Conservation (phyloP, 108 stramenopile genomes). For the Ochromonas danica region DNA sequence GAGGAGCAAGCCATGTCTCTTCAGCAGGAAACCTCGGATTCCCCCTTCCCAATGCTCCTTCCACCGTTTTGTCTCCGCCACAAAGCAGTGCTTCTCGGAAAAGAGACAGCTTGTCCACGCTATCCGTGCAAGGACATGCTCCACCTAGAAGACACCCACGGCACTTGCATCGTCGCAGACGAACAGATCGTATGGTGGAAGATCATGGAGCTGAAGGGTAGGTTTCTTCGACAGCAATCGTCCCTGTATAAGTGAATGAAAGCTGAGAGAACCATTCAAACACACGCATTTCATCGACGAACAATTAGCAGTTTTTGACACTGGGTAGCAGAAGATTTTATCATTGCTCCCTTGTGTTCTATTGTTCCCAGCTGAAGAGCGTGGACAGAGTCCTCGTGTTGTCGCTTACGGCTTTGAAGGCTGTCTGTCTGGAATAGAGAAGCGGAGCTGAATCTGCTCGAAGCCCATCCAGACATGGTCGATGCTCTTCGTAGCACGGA, state of each 20-base stretch:
- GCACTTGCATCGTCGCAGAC: slow-evolving; percentile 13
- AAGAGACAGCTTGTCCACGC: slow-evolving; percentile 13
- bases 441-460: slow-evolving; percentile 13
- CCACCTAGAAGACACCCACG: slow-evolving; percentile 13
- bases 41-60: slow-evolving; percentile 9
- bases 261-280: slow-evolving; percentile 15
- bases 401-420: slow-evolving; percentile 13
- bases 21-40: too few relatives aligned
- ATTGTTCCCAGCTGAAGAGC: slow-evolving; percentile 14
- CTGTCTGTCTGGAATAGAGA: slow-evolving; percentile 15
- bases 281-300: slow-evolving; percentile 14
- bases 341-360: slow-evolving; percentile 15
- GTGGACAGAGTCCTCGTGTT: slow-evolving; percentile 13
- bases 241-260: slow-evolving; percentile 16
- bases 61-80: slow-evolving; percentile 13
- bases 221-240: slow-evolving; percentile 14
- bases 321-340: slow-evolving; percentile 15
- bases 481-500: slow-evolving; percentile 13
- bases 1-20: too few relatives aligned
- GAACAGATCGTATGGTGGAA: slow-evolving; percentile 15
- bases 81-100: slow-evolving; percentile 14
- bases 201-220: slow-evolving; percentile 14
- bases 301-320: slow-evolving; percentile 17
- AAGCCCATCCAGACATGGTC: slow-evolving; percentile 13
- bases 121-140: slow-evolving; percentile 14